Evolutionary conservation across 148 eudicot species (phyloP), one percentile per base, ranked within the genome.

Genomic region (Rhododendron henanense): DNA sequence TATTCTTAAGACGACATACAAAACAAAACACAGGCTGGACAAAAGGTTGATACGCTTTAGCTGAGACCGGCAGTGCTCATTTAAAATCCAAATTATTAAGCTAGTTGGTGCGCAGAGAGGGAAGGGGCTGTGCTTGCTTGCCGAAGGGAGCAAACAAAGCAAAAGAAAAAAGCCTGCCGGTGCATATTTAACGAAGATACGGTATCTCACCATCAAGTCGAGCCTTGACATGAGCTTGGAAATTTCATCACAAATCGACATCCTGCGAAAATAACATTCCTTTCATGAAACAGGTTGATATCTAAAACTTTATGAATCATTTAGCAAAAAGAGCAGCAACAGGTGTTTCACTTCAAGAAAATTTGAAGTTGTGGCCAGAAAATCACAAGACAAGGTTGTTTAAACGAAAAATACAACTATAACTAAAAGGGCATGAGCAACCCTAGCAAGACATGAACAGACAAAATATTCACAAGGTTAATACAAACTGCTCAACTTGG

Each of bases 191-290:
- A 57, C 16, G 19, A n/a, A 25, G 55, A 48, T 51, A 83, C 44
- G 28, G 45, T 61, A 82, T 41, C 87, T 87, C 90, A 97, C 99
- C 96, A 82, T 87, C 80, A 93, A 48, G 76, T 93, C 91, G 47
- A 93, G 90, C 81, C 87, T 88, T 45, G 91, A 89, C 98, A 92
- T 95, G 65, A 97, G 95, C 90, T 90, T 92, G 87, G 80, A 90
- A 55, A 94, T 81, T 90, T 94, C 94, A 53, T 93, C 96, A 86
- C 92, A 81, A 82, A 92, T 75, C 10, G 92, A 90, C 85, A 78
- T 69, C 87, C 99, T 97, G 96, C 74, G 50, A 83, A 15, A 84
- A 78, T 10, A 78, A 78, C 50, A 23, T 21, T 21, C 51, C 48
- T 45, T 78, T 45, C 48, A 78, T n/a, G 18, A 78, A 41, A 23